Percentiles rank a stretch among this genome's conserved stretches.
Evolutionary conservation across 2,329 filamentous ascomycete genomes (phyloP).

Genomic region (Epicoccum nigrum): DNA sequence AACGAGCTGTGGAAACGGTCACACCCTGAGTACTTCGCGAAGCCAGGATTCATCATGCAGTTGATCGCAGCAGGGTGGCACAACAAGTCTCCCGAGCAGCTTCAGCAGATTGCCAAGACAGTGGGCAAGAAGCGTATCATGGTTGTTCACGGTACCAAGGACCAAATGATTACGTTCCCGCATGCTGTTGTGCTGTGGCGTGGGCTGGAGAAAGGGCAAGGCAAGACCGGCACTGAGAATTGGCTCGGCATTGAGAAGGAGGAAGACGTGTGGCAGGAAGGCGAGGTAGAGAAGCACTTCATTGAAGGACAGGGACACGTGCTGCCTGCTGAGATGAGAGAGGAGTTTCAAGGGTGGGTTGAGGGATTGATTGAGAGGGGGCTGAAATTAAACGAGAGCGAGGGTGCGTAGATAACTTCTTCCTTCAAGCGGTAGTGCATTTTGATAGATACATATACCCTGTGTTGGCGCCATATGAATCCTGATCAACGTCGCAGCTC

Average conservation of each 20-base stretch:
- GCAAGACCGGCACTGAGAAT: conserved; percentile 41
- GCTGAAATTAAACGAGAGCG: not conserved
- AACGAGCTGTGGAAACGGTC: conserved; percentile 76
- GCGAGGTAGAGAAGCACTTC: conserved; percentile 61
- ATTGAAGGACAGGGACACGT: conserved; percentile 79
- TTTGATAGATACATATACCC: too few relatives aligned
- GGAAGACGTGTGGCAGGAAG: conserved; percentile 46
- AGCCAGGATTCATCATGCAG: conserved; percentile 75
- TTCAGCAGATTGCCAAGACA: conserved; percentile 68
- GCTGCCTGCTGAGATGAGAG: conserved; percentile 71
- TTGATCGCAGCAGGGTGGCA: conserved; percentile 81
- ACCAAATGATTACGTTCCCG: conserved; percentile 77
- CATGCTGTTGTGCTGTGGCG: conserved; percentile 73
- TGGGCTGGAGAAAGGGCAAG: conserved; percentile 64
- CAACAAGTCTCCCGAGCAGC: conserved; percentile 70
- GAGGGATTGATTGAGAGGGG: conserved; percentile 63
- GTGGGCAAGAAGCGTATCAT: conserved; percentile 77
- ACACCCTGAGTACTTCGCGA: conserved; percentile 65
- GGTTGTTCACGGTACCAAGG: conserved; percentile 75
- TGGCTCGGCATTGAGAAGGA: conserved; percentile 43
- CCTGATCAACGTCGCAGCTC: too few relatives aligned
- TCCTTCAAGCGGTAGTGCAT: too few relatives aligned
- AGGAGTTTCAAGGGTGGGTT: conserved; percentile 71
- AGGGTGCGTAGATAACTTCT: not conserved
- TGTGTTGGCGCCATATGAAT: too few relatives aligned